Evolutionary conservation across 225 moss, liverwort and hornwort genomes (phyloP).

Genomic region (Antitrichia curtipendula): DNA sequence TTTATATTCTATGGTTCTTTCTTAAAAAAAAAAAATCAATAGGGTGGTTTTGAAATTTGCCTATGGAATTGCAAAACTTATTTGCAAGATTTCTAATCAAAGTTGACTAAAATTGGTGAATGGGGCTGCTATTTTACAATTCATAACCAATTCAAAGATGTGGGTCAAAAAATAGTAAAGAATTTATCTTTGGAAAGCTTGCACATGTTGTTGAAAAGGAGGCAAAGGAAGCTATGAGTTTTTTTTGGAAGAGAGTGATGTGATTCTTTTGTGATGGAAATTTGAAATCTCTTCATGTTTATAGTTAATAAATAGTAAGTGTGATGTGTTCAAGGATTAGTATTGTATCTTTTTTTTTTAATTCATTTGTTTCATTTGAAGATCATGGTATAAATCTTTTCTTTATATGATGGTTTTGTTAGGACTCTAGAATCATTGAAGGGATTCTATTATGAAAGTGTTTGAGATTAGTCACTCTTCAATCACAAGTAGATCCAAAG

Average conservation of each 20-base stretch:
- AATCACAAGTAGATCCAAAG: fast-evolving
- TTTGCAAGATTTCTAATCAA: background rate
- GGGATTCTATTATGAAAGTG: background rate
- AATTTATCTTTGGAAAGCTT: background rate
- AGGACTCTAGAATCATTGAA: background rate
- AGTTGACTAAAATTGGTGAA: background rate
- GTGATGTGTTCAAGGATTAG: fast-evolving
- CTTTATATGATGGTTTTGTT: background rate
- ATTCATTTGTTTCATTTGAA: fast-evolving
- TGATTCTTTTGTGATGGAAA: background rate
- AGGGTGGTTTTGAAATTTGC: background rate
- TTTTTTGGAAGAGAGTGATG: background rate
- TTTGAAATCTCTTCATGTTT: background rate
- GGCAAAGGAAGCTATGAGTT: background rate
- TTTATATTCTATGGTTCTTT: too few relatives aligned
- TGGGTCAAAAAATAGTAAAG: background rate
- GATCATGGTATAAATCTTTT: fast-evolving
- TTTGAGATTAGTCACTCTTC: fast-evolving
- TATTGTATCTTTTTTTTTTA: background rate
- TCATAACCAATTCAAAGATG: background rate
- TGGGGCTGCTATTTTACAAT: fast-evolving
- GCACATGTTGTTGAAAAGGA: too few relatives aligned
- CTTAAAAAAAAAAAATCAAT: background rate
- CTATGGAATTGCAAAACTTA: background rate
- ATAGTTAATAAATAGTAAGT: fast-evolving